A percentile compares a stretch with the other conserved stretches of the same genome.
These are phyloP conservation scores for Rhodamnia rubescens DNA, from an alignment of 345 rosid genomes.

Conservation along the genomic window DNA sequence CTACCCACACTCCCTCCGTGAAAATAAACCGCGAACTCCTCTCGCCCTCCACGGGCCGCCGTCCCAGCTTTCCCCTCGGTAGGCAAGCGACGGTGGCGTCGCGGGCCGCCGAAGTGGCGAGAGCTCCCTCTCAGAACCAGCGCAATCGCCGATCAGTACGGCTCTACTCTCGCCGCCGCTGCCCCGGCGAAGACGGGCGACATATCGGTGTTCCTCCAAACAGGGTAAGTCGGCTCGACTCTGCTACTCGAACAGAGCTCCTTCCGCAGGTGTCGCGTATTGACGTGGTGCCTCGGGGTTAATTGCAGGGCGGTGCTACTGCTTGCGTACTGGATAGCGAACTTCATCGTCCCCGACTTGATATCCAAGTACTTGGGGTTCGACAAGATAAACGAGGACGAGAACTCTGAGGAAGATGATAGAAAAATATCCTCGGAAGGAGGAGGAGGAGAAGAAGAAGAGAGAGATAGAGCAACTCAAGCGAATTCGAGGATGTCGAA, in stretches of 20 bases:
- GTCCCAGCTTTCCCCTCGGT: not conserved
- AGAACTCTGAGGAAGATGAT: not conserved
- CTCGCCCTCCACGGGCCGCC: not conserved
- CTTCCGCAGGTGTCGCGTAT: not conserved
- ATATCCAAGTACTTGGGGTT: slow-evolving; percentile 13
- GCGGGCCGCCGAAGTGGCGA: not conserved
- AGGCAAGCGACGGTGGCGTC: not conserved
- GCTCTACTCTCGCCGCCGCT: slow-evolving; percentile 10
- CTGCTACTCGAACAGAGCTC: not conserved
- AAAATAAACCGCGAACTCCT: not conserved
- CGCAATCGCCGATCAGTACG: slow-evolving; percentile 3
- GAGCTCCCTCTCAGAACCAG: not conserved
- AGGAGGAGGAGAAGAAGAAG: not conserved
- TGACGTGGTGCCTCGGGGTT: not conserved
- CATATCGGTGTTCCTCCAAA: slow-evolving; percentile 17
- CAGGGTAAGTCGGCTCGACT: slow-evolving; percentile 13
- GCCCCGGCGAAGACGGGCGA: slow-evolving; percentile 18
- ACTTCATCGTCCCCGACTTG: slow-evolving; percentile 25
- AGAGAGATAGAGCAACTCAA: not conserved
- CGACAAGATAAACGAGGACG: slow-evolving; percentile 6
- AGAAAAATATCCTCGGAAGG: not conserved
- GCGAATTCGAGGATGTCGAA: not conserved
- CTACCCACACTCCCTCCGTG: not conserved
- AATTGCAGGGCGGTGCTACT: slow-evolving; percentile 28
- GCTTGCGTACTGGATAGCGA: slow-evolving; percentile 17